Evolutionary conservation across 805 yeast genomes (phyloP).

Genomic region (Ogataea pilisensis): DNA sequence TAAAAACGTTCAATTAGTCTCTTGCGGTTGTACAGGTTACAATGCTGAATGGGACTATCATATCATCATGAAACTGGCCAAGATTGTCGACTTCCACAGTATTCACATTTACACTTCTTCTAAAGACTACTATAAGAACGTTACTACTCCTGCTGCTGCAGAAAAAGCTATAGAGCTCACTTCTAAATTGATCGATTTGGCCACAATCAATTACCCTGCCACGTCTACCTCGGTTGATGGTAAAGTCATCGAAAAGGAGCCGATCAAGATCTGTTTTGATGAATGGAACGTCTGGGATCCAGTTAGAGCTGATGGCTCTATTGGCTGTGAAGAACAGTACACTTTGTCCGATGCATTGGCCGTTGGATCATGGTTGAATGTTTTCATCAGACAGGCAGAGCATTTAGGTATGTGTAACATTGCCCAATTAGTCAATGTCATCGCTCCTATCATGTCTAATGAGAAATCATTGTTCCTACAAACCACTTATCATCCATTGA

Average conservation of each 20-base stretch:
- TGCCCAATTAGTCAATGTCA: conserved; percentile 34
- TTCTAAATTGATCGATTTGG: conserved; percentile 27
- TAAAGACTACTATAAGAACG: conserved; percentile 26
- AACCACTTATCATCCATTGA: conserved; percentile 29
- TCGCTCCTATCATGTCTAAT: conserved; percentile 34
- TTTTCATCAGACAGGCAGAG: conserved; percentile 30
- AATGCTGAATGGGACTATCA: conserved; percentile 28
- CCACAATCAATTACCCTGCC: conserved; percentile 21
- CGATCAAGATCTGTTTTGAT: conserved; percentile 30
- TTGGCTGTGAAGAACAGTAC: conserved; percentile 33
- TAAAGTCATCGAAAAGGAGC: conserved; percentile 7
- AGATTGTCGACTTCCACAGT: conserved; percentile 29
- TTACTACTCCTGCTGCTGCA: conserved; percentile 29
- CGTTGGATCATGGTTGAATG: conserved; percentile 33
- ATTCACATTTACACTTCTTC: conserved; percentile 31
- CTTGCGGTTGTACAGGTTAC: conserved; percentile 31
- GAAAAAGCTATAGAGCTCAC: conserved; percentile 31
- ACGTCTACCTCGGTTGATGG: conserved; percentile 9
- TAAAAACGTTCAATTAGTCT: conserved; percentile 24
- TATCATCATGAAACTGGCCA: conserved; percentile 24
- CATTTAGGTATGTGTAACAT: conserved; percentile 32
- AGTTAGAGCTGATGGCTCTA: conserved; percentile 25
- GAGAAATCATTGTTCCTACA: conserved; percentile 25
- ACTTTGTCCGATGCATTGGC: conserved; percentile 32
- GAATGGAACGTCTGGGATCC: conserved; percentile 38